Conservation (phyloP, 441 rosid genomes). For the Bruguiera hainesii region DNA sequence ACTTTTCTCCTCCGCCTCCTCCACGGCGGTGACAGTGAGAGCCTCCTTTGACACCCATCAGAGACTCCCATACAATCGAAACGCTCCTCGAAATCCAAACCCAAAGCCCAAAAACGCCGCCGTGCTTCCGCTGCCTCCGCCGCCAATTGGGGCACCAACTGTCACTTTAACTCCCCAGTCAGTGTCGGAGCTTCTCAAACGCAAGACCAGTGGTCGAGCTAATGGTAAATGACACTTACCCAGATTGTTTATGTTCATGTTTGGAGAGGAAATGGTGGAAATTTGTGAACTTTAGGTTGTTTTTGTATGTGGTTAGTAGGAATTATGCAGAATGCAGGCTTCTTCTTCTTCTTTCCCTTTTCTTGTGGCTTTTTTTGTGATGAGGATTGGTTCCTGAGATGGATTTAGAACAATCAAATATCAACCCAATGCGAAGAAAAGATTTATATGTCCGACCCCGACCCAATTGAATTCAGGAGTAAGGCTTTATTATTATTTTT, state of each 20-base stretch:
- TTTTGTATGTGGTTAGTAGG: background rate
- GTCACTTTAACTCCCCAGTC: slow-evolving; percentile 29
- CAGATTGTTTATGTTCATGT: background rate
- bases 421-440: no score
- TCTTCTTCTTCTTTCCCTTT: no score
- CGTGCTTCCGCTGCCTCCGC: slow-evolving; percentile 1
- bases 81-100: slow-evolving; percentile 46
- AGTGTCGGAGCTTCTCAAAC: slow-evolving; percentile 53
- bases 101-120: slow-evolving; percentile 9
- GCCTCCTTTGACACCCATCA: slow-evolving; percentile 56
- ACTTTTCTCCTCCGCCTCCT: slow-evolving; percentile 5
- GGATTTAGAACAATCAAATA: no score
- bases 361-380: no score
- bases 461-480: no score
- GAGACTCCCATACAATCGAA: slow-evolving; percentile 51
- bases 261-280: background rate
- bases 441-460: no score
- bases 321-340: no score
- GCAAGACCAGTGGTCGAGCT: slow-evolving; percentile 34
- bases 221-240: background rate
- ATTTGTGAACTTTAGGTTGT: background rate
- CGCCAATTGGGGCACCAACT: slow-evolving; percentile 15
- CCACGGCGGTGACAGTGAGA: slow-evolving; percentile 20
- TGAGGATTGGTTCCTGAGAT: no score
- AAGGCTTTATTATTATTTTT: no score